Percentiles rank a stretch among this genome's conserved stretches.
Evolutionary conservation across 306 rosid species (phyloP).

Genomic region (Canavalia gladiata): DNA sequence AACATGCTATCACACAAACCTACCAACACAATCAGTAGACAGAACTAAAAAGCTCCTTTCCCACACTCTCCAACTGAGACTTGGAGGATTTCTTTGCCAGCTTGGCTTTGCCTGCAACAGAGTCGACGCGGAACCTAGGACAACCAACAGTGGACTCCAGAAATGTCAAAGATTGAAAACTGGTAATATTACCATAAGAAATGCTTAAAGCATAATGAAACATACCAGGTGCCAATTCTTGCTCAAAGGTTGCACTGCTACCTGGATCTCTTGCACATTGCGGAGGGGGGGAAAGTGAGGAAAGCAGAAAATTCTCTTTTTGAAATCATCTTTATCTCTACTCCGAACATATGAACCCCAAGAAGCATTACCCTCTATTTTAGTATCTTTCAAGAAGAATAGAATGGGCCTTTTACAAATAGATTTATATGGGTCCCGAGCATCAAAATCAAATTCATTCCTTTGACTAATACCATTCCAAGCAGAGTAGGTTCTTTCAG

Average conservation of each 20-base stretch:
- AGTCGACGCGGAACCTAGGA: constrained; percentile 73
- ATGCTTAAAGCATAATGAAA: constrained; percentile 38
- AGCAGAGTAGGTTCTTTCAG: constrained; percentile 82
- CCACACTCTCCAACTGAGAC: constrained; percentile 75
- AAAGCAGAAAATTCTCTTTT: constrained; percentile 70
- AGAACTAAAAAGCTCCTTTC: constrained; percentile 58
- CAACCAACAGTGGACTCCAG: constrained; percentile 39
- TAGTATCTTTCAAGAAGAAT: constrained; percentile 69
- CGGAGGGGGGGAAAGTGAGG: constrained; percentile 60
- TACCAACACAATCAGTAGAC: constrained; percentile 46
- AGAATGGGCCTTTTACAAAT: constrained; percentile 71
- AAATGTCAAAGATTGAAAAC: constrained; percentile 39
- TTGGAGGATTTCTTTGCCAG: constrained; percentile 58
- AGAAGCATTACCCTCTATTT: constrained; percentile 61
- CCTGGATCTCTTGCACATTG: constrained; percentile 60
- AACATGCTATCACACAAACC: constrained; percentile 31
- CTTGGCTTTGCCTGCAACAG: constrained; percentile 68
- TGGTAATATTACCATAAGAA: constrained; percentile 24
- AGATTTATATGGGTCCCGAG: constrained; percentile 71
- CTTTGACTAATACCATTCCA: constrained; percentile 71
- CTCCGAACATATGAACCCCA: constrained; percentile 66
- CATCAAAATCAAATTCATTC: constrained; percentile 77
- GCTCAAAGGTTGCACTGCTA: constrained; percentile 63
- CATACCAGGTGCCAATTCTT: constrained; percentile 82
- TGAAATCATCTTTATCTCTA: constrained; percentile 66